Evolutionary conservation across 441 rosid genomes (phyloP).

Genomic region (Brassica hybrid): DNA sequence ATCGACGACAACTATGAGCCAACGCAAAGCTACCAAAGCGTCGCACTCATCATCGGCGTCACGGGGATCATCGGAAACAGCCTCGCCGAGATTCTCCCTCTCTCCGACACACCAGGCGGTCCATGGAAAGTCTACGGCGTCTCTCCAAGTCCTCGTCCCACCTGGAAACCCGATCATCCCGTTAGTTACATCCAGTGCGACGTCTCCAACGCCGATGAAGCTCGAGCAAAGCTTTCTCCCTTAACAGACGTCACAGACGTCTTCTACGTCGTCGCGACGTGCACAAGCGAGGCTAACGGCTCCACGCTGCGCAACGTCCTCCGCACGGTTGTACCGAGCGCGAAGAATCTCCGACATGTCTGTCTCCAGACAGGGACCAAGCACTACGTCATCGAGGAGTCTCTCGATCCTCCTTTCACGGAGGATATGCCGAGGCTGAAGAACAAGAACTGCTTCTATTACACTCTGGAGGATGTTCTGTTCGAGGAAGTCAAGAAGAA

Average conservation of each 20-base stretch:
- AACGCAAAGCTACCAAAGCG: constrained; percentile 59
- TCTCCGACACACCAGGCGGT: constrained; percentile 84
- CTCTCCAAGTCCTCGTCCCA: constrained; percentile 77
- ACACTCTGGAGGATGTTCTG: too few relatives aligned
- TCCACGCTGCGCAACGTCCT: too few relatives aligned
- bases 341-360: constrained; percentile 72
- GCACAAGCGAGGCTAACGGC: too few relatives aligned
- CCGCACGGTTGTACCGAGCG: constrained; percentile 42
- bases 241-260: constrained; percentile 58
- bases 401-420: constrained; percentile 69
- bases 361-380: constrained; percentile 82
- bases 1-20: constrained; percentile 54
- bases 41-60: constrained; percentile 71
- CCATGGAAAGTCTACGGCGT: constrained; percentile 96
- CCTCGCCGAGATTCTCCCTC: constrained; percentile 86
- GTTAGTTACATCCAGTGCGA: constrained; percentile 87
- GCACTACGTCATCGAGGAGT: constrained; percentile 48
- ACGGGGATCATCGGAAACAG: constrained; percentile 91
- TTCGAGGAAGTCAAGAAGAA: too few relatives aligned
- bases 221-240: constrained; percentile 62
- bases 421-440: constrained; percentile 53
- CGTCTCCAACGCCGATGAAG: constrained; percentile 50
- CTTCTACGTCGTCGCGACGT: constrained; percentile 52
- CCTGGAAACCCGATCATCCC: constrained; percentile 71
- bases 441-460: too few relatives aligned